These are phyloP conservation scores for Penicillium daleae DNA, from an alignment of 495 filamentous ascomycete genomes.

Conservation along the genomic window DNA sequence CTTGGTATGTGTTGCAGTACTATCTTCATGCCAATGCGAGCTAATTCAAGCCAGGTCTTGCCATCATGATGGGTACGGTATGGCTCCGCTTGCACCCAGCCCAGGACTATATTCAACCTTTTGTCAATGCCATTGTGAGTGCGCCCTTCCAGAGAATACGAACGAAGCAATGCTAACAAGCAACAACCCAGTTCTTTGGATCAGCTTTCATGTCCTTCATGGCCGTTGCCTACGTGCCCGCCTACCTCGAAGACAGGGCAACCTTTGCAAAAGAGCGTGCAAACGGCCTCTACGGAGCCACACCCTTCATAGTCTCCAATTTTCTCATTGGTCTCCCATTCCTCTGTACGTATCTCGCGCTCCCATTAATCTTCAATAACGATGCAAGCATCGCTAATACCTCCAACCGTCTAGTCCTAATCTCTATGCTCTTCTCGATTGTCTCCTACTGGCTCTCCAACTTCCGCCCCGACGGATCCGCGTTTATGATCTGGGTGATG, in stretches of 20 bases:
- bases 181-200: slow-evolving; percentile 63
- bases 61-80: slow-evolving; percentile 87
- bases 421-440: slow-evolving; percentile 71
- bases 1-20: slow-evolving; percentile 49
- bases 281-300: slow-evolving; percentile 77
- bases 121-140: slow-evolving; percentile 73
- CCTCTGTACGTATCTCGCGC: slow-evolving; percentile 47
- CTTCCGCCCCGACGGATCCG: slow-evolving; percentile 64
- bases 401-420: slow-evolving; percentile 51
- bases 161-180: neutral
- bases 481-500: slow-evolving; percentile 81
- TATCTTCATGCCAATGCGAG: neutral
- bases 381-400: neutral
- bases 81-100: slow-evolving; percentile 69
- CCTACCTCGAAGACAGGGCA: slow-evolving; percentile 77
- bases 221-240: slow-evolving; percentile 82
- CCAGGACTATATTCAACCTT: slow-evolving; percentile 73
- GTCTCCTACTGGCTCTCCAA: slow-evolving; percentile 81
- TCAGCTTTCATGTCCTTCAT: slow-evolving; percentile 90
- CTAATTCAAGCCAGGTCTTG: slow-evolving; percentile 51
- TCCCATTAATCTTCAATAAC: neutral
- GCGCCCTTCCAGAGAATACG: neutral
- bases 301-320: slow-evolving; percentile 73
- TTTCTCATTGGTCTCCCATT: slow-evolving; percentile 82
- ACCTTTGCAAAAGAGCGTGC: slow-evolving; percentile 78